Evolutionary conservation across 192 early-diverging fungal species (phyloP), one percentile per base, ranked within the genome.

Genomic region (Diversispora epigaea): DNA sequence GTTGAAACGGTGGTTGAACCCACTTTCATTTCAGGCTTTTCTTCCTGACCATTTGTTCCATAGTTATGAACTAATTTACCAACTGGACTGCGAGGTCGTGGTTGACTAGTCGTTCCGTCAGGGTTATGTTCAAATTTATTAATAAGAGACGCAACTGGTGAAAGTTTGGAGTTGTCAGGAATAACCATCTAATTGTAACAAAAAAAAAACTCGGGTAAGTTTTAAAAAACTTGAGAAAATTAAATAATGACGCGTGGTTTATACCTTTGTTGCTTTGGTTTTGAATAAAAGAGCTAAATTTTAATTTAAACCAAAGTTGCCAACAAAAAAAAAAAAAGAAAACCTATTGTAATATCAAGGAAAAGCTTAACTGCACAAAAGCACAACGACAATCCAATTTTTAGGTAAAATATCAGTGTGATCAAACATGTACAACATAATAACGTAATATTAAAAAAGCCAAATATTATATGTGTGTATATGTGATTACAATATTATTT

Each of bases 131-230:
- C 70, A 46, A 71, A 71, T 22, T 41, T 32, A 15, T 71, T 58
- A 45, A 71, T 71, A 71, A 60, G 39, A 11, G 15, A 21, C 10
- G n/a, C 3, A n/a, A 71, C 70, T 4, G 70, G 41, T 1, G 4
- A 39, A 46, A 71, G 54, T 0, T 71, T 71, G 21, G 32, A 21
- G 19, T 71, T 54, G 70, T 71, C 70, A 41, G 70, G 70, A 71
- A 71, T 71, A 41, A 58, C 55, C 70, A 71, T 71, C 70, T 71
- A 41, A 45, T 66, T 14, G 32, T 47, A 41, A 55, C 8, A 39
- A 15, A 70, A 55, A n/a, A 8, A 32, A 8, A 14, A 56, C 11
- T 19, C 21, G 62, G 43, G 40, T 43, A 40, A 25, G 11, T 41
- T 25, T 64, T 64, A 64, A 43, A 41, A 11, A 60, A n/a, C 25